Conservation (phyloP, 352 stramenopile species). For the Salisapilia sapeloensis region DNA sequence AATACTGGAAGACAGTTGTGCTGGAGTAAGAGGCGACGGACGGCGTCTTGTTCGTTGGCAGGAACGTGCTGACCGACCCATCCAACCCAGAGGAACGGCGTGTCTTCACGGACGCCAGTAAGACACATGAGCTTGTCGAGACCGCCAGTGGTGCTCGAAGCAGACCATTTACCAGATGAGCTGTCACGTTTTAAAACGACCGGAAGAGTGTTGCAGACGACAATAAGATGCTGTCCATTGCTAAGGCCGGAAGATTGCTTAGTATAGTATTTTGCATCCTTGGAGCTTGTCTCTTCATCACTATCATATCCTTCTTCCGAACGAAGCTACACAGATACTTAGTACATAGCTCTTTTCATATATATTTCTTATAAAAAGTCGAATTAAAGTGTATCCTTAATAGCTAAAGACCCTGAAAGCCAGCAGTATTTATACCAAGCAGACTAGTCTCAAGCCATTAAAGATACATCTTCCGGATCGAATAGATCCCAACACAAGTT, state of each 20-base stretch:
- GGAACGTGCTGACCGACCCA: constrained; percentile 80
- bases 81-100: constrained; percentile 78
- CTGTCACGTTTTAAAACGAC: constrained; percentile 56
- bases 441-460: too few species aligned
- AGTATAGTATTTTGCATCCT: neutral
- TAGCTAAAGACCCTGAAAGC: neutral
- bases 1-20: constrained; percentile 83
- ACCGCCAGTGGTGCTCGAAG: constrained; percentile 70
- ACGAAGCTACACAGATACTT: too few species aligned
- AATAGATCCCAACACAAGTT: too few species aligned
- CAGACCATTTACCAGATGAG: constrained; percentile 66
- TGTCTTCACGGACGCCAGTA: constrained; percentile 37
- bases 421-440: neutral
- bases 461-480: too few species aligned
- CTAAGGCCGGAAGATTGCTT: constrained; percentile 1
- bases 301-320: constrained; percentile 44
- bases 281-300: constrained; percentile 27
- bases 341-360: too few species aligned
- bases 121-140: constrained; percentile 75
- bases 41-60: constrained; percentile 61
- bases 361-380: too few species aligned
- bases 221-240: constrained; percentile 65
- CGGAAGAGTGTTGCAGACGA: constrained; percentile 78
- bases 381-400: too few species aligned
- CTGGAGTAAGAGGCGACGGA: constrained; percentile 54